These are phyloP conservation scores for Fusarium kyushuense DNA, from an alignment of 2,329 filamentous ascomycete species.

Conservation along the genomic window DNA sequence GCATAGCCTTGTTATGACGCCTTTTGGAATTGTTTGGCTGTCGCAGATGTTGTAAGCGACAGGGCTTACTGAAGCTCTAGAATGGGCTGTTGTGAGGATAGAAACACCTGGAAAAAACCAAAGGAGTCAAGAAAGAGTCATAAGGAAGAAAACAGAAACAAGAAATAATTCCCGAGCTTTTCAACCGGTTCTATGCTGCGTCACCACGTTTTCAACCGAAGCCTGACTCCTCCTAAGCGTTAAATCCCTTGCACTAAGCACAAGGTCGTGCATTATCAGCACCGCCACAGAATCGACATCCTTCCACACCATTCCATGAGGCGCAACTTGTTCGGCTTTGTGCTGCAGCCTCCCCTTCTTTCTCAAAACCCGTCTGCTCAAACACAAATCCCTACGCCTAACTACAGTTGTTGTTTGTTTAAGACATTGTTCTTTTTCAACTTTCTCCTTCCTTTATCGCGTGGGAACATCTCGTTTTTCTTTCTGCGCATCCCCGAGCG, in stretches of 20 bases:
- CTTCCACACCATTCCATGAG: constrained; percentile 60
- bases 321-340: constrained; percentile 51
- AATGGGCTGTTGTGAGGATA: constrained; percentile 5
- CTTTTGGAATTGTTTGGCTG: neutral
- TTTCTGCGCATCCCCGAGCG: constrained; percentile 14
- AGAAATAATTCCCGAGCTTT: neutral
- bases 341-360: constrained; percentile 49
- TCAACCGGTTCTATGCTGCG: constrained; percentile 6
- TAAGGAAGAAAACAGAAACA: neutral
- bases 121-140: neutral
- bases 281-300: constrained; percentile 57
- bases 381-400: constrained; percentile 39
- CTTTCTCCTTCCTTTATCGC: constrained; percentile 17
- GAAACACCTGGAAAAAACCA: constrained; percentile 31
- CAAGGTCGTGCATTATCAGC: constrained; percentile 50
- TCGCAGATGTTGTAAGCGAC: constrained; percentile 25
- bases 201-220: constrained; percentile 18
- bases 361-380: constrained; percentile 48
- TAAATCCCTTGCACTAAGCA: constrained; percentile 21
- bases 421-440: constrained; percentile 27
- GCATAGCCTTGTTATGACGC: constrained; percentile 40
- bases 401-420: constrained; percentile 34
- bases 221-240: constrained; percentile 7
- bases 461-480: constrained; percentile 20
- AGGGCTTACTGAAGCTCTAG: constrained; percentile 17